Base-by-base conservation (phyloP, 768 basidiomycete species). In the Trametes maxima region DNA sequence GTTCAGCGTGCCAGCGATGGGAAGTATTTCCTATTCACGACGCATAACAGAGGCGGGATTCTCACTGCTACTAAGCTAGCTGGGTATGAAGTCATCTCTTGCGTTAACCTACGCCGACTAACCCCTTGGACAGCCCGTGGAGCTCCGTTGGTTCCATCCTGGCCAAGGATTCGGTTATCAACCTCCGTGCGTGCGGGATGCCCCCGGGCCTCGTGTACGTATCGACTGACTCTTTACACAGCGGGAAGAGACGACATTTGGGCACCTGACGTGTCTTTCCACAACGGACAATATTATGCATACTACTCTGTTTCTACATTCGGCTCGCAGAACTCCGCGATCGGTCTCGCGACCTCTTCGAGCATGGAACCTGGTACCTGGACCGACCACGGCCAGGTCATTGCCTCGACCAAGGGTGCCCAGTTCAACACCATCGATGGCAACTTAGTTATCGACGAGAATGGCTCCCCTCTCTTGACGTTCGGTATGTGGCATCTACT, bases 281-380 rank as follows among this genome's bases (percentile, higher is more conserved):
- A 67, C 44, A 65, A 65, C 44, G 69, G 67, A 35, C 39, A 52
- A 35, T 70, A 70, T 43, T 60, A 59, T 33, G 62, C 66, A n/a
- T 70, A 68, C 53, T 70, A 68, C 58, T 59, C 66, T 1, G 65
- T 67, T 3, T 68, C 68, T 22, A 59, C 63, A 1, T 62, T 68
- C 33, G 70, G 70, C 35, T 64, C 63, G 28, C 70, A 71, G 58
- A 60, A 68, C 40, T 69, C 68, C 5, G 64, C 59, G 21, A 71
- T 71, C 42, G 68, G 68, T 0, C 55, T 68, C 5, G 70, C 70
- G 14, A 69, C 67, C 10, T 67, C 65, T 37, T 35, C 67, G 21
- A 64, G 63, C 25, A 68, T 69, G 67, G 65, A 67, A 21, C 59
- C 67, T 17, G 70, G 70, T 7, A 68, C 67, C 0, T 71, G 68